These are phyloP conservation scores for Musa acuminata DNA, from an alignment of 176 grass and related monocot genomes.

Conservation along the genomic window DNA sequence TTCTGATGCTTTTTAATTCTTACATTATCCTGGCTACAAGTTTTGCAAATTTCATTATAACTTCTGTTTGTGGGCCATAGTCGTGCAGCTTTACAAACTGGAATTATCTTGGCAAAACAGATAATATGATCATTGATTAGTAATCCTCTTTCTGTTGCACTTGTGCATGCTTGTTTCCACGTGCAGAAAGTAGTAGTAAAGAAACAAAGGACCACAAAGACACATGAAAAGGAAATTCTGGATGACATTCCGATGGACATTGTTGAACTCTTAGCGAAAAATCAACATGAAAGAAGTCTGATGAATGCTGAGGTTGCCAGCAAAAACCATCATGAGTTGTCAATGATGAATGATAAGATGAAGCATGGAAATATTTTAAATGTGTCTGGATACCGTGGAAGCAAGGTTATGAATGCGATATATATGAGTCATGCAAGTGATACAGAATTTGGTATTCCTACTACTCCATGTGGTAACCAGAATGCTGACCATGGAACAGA, in stretches of 20 bases:
- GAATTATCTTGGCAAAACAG: not conserved
- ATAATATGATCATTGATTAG: not conserved
- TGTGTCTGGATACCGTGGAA: constrained; percentile 19
- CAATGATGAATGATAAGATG: constrained; percentile 20
- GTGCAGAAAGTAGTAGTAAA: constrained; percentile 7
- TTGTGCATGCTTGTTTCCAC: not conserved
- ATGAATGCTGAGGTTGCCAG: constrained; percentile 22
- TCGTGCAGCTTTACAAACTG: not conserved
- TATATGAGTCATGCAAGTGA: constrained; percentile 22
- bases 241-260: constrained; percentile 90
- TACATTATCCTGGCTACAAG: not conserved
- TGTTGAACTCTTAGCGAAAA: constrained; percentile 75
- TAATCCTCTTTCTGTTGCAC: not conserved
- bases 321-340: constrained; percentile 8
- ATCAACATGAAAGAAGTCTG: constrained; percentile 39
- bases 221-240: constrained; percentile 15
- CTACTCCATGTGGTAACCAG: constrained; percentile 5
- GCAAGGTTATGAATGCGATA: constrained; percentile 12
- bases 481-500: constrained; percentile 21
- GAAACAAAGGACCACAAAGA: constrained; percentile 30
- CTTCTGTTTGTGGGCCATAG: not conserved
- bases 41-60: not conserved
- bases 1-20: not conserved
- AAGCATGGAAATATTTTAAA: constrained; percentile 24
- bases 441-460: constrained; percentile 25